Evolutionary conservation across 345 rosid genomes (phyloP), one percentile per base, ranked within the genome.

Genomic region (Eucalyptus sp.): DNA sequence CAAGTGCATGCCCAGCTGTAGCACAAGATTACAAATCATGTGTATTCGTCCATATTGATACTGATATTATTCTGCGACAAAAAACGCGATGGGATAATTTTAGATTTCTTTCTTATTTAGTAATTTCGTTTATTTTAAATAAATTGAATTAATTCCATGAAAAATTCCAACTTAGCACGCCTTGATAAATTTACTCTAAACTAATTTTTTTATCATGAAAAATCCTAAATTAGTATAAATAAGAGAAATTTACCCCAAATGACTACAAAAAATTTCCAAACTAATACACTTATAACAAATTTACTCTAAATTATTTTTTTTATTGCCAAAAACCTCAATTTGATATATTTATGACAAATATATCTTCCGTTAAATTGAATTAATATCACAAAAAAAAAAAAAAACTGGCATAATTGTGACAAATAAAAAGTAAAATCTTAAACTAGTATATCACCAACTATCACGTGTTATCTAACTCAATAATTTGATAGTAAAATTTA

Each of bases 391-490:
- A 3, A 52, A 18, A 52, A 52, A 20, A 7, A 10, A 8, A 5
- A 18, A 52, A 52, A 52, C 0, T 7, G 0, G 25, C 10, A 8
- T 7, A 52, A 52, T 52, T 52, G 25, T 52, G 10, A 52, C 5
- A 18, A 52, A 52, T 0, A 0, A 0, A 20, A 4, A 52, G 1
- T 52, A 52, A 52, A 52, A 52, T 52, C 58, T 52, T 5, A 52
- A 52, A 52, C 0, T 3, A 52, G 2, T 52, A 52, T 0, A 7
- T 0, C 0, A 1, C 8, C 0, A 52, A 52, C 4, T 52, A 18
- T 52, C 25, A 52, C 2, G 2, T 52, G 25, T 20, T 1, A 52
- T 52, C 1, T 1, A 8, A 52, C 25, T 52, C 1, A 52, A 18
- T 18, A 52, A 52, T 52, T 52, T 52, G 0, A 52, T 1, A 18